Percentiles rank a stretch among this genome's conserved stretches.
Evolutionary conservation across 2,329 filamentous ascomycete species (phyloP).

Genomic region (Chrysosporium keratinophilum): DNA sequence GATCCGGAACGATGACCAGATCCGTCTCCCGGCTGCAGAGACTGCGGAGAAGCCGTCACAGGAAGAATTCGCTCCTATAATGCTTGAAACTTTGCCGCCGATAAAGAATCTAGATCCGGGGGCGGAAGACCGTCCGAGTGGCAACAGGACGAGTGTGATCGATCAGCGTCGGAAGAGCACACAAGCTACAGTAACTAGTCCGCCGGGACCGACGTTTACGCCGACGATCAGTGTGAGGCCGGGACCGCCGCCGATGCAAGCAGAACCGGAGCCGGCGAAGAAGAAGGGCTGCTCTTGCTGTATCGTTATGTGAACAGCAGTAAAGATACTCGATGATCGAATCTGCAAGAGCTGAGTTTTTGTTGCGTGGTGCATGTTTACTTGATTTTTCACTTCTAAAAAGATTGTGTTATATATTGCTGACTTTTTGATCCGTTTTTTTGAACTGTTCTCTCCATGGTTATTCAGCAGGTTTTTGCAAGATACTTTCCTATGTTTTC

Average conservation of each 20-base stretch:
- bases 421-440: not conserved
- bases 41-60: constrained; percentile 12
- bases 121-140: constrained; percentile 25
- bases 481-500: not conserved
- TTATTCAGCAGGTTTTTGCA: not conserved
- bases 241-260: constrained; percentile 39
- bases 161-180: constrained; percentile 39
- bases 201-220: constrained; percentile 20
- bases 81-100: constrained; percentile 20
- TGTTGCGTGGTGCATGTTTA: not conserved
- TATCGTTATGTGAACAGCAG: constrained; percentile 58
- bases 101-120: constrained; percentile 27
- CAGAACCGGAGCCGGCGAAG: constrained; percentile 48
- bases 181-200: constrained; percentile 36
- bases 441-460: not conserved
- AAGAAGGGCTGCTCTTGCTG: constrained; percentile 59
- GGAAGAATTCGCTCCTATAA: constrained; percentile 8
- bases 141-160: constrained; percentile 33
- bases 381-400: not conserved
- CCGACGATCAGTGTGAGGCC: constrained; percentile 31
- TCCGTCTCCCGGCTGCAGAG: constrained; percentile 16
- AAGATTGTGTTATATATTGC: not conserved
- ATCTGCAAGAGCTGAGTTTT: not conserved
- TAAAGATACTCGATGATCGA: too few species aligned
- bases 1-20: constrained; percentile 30